Evolutionary conservation across 768 basidiomycete species (phyloP).

Genomic region (Tremella yokohamensis): DNA sequence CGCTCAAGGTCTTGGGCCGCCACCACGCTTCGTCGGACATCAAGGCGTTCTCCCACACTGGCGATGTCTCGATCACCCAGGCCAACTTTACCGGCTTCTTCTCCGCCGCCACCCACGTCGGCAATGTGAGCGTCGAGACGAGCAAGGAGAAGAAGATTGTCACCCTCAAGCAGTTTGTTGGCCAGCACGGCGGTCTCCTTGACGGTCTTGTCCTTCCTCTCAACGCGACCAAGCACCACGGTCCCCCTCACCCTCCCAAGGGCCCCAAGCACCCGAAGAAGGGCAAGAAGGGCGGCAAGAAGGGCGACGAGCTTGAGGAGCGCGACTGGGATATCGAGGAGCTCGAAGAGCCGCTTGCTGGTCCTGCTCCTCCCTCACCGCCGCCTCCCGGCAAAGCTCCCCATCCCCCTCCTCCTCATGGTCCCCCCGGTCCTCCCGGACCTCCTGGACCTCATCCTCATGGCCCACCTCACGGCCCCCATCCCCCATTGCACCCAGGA

Average conservation of each 20-base stretch:
- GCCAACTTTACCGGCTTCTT: constrained; percentile 31
- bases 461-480: constrained; percentile 15
- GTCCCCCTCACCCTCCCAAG: not conserved
- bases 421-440: constrained; percentile 2
- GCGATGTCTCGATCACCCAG: constrained; percentile 17
- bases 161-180: constrained; percentile 19
- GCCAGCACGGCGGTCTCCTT: constrained; percentile 21
- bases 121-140: constrained; percentile 16
- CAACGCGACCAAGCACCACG: constrained; percentile 11
- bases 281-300: constrained; percentile 3
- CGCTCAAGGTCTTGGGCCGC: constrained; percentile 25
- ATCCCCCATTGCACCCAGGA: not conserved
- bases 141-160: constrained; percentile 27
- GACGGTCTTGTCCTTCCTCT: constrained; percentile 25
- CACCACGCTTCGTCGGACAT: constrained; percentile 17
- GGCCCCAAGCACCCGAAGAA: not conserved
- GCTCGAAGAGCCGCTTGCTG: not conserved
- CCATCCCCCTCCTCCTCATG: constrained; percentile 1
- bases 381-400: constrained; percentile 3
- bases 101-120: constrained; percentile 21
- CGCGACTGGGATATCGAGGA: not conserved
- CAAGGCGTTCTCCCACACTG: constrained; percentile 25
- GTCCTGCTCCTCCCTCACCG: constrained; percentile 1
- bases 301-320: constrained; percentile 6
- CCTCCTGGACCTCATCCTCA: constrained; percentile 17